Evolutionary conservation across 306 rosid species (phyloP).

Genomic region (Quillaja saponaria): DNA sequence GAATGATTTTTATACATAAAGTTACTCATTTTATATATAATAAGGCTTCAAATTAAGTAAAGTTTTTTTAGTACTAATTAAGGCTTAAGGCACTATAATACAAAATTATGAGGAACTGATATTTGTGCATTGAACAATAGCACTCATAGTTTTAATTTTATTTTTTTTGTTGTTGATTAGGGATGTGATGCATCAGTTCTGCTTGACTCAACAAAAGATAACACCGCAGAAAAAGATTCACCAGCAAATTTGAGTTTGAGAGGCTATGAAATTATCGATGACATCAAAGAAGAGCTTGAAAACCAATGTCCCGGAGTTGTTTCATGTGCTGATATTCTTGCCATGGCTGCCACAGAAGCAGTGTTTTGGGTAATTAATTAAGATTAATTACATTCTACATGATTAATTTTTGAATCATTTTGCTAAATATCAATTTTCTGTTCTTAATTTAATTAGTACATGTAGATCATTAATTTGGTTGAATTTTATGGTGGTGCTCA

Average conservation of each 20-base stretch:
- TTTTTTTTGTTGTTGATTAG: constrained; percentile 35
- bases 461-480: not conserved
- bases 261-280: constrained; percentile 82
- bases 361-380: constrained; percentile 57
- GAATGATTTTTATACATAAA: too few relatives aligned
- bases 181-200: constrained; percentile 91
- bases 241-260: constrained; percentile 81
- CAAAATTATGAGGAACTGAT: too few relatives aligned
- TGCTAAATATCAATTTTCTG: too few relatives aligned
- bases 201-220: constrained; percentile 67
- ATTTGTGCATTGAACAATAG: too few relatives aligned
- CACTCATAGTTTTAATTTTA: too few relatives aligned
- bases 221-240: constrained; percentile 89
- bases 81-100: too few relatives aligned
- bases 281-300: constrained; percentile 67
- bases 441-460: too few relatives aligned
- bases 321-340: constrained; percentile 88
- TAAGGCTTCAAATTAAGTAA: too few relatives aligned
- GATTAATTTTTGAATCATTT: not conserved
- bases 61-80: too few relatives aligned
- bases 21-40: too few relatives aligned
- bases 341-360: constrained; percentile 81
- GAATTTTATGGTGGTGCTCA: not conserved
- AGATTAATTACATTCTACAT: not conserved
- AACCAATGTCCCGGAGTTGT: constrained; percentile 77